phyloP scores from a whole-genome alignment of 345 rosid species.

The Clarkia xantiana region DNA sequence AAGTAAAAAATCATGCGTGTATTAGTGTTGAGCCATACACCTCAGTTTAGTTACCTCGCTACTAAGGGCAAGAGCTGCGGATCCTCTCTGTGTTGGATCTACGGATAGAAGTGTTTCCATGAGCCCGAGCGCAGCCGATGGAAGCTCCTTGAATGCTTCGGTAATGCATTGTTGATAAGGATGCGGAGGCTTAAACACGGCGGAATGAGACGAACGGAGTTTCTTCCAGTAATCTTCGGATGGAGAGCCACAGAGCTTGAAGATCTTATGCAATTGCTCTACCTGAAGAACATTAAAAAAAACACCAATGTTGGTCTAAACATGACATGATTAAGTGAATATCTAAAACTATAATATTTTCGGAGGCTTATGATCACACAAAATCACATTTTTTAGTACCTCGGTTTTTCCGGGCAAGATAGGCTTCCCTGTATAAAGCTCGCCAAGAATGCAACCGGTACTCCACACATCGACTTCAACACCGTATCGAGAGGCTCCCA shows the following conservation, averaged over 20 bases:
- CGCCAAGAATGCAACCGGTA: slow-evolving; percentile 91
- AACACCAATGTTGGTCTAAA: too few species aligned
- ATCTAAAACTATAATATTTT: too few species aligned
- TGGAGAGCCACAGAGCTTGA: slow-evolving; percentile 96
- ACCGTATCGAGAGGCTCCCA: slow-evolving; percentile 74
- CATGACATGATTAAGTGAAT: too few species aligned
- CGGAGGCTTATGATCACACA: too few species aligned
- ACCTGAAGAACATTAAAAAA: slow-evolving; percentile 47
- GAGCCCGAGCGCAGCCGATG: slow-evolving; percentile 47
- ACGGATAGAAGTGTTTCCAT: slow-evolving; percentile 66
- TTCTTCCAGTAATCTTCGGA: slow-evolving; percentile 66
- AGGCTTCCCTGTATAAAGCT: slow-evolving; percentile 67
- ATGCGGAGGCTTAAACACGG: slow-evolving; percentile 66
- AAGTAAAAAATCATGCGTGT: too few species aligned
- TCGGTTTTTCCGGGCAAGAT: slow-evolving; percentile 89
- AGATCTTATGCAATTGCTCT: slow-evolving; percentile 88
- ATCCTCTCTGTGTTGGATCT: slow-evolving; percentile 69
- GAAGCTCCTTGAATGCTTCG: slow-evolving; percentile 52
- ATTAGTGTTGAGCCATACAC: too few species aligned
- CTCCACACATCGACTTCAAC: slow-evolving; percentile 95
- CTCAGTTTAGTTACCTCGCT: slow-evolving; percentile 41
- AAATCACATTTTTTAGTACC: too few species aligned
- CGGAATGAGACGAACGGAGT: slow-evolving; percentile 39
- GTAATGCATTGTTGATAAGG: slow-evolving; percentile 54
- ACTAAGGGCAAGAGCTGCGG: slow-evolving; percentile 58